A percentile compares a stretch with the other conserved stretches of the same genome.
These are phyloP conservation scores for Allium cepa DNA, from an alignment of 106 monocot species.

Conservation along the genomic window DNA sequence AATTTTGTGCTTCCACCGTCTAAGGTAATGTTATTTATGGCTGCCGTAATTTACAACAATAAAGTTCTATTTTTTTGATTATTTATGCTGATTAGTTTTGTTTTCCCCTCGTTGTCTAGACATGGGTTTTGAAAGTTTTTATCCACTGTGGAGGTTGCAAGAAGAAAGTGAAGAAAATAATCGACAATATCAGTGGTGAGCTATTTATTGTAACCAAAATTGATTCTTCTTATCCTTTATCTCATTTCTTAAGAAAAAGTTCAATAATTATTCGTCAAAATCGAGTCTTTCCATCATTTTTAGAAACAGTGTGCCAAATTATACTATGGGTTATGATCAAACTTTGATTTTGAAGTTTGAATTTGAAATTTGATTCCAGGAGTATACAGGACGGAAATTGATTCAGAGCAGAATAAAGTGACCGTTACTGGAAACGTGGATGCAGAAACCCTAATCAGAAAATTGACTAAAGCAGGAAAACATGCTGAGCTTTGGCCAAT, in stretches of 20 bases:
- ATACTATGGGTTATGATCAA: neutral
- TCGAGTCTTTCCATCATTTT: slow-evolving; percentile 6
- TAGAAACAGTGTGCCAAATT: neutral
- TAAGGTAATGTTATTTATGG: neutral
- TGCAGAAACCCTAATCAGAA: slow-evolving; percentile 42
- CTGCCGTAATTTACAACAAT: neutral
- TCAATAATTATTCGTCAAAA: neutral
- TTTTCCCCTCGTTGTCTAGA: slow-evolving; percentile 1
- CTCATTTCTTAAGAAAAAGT: neutral
- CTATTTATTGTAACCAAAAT: slow-evolving; percentile 24
- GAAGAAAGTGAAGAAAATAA: slow-evolving; percentile 19
- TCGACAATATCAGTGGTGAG: slow-evolving; percentile 17
- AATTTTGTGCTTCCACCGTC: neutral
- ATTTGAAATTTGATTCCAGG: slow-evolving; percentile 13
- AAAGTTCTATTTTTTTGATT: neutral
- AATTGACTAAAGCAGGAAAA: slow-evolving; percentile 49
- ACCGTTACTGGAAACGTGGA: slow-evolving; percentile 44
- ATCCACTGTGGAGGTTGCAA: slow-evolving; percentile 27
- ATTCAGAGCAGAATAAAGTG: slow-evolving; percentile 50
- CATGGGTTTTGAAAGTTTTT: slow-evolving; percentile 15
- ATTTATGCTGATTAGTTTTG: neutral
- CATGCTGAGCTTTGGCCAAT: slow-evolving; percentile 46
- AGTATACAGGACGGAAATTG: slow-evolving; percentile 27
- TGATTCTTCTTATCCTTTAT: neutral
- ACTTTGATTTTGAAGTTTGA: slow-evolving; percentile 1